A percentile compares a stretch with the other conserved stretches of the same genome.
Evolutionary conservation across 2,329 filamentous ascomycete species (phyloP).

Genomic region (Penicillium vulpinum): DNA sequence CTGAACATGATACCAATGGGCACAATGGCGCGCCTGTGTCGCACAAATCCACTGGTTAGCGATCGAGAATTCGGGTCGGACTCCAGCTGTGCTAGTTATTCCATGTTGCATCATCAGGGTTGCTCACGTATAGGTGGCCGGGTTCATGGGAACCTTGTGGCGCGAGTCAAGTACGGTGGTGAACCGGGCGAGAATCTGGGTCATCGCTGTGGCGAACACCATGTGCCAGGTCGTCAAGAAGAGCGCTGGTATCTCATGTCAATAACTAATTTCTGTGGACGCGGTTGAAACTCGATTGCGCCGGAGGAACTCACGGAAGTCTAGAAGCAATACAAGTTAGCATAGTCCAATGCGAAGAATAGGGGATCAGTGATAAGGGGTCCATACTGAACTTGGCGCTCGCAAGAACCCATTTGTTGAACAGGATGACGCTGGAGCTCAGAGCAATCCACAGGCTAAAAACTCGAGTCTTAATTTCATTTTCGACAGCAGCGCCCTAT

Average conservation of each 20-base stretch:
- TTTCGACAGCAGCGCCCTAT: neutral
- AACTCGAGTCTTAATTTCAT: slow-evolving; percentile 13
- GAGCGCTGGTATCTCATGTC: slow-evolving; percentile 39
- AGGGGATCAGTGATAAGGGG: neutral
- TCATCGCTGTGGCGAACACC: slow-evolving; percentile 87
- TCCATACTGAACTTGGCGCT: slow-evolving; percentile 75
- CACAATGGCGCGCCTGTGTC: slow-evolving; percentile 70
- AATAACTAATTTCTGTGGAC: neutral
- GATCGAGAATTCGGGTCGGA: neutral
- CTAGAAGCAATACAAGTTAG: slow-evolving; percentile 27
- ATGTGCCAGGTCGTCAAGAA: slow-evolving; percentile 93
- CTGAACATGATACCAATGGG: slow-evolving; percentile 96
- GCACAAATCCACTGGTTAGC: neutral
- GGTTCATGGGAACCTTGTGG: slow-evolving; percentile 95
- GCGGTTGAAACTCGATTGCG: neutral
- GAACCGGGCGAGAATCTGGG: slow-evolving; percentile 85
- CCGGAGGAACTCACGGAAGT: slow-evolving; percentile 45
- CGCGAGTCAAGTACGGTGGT: slow-evolving; percentile 86
- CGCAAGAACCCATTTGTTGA: slow-evolving; percentile 97
- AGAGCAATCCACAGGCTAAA: slow-evolving; percentile 82
- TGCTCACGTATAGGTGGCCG: slow-evolving; percentile 71
- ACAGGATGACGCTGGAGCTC: slow-evolving; percentile 90
- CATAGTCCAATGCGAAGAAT: neutral
- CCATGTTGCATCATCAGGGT: neutral
- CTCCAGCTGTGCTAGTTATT: neutral